Evolutionary conservation across 192 early-diverging fungal species (phyloP).

Genomic region (Coemansia sp.): DNA sequence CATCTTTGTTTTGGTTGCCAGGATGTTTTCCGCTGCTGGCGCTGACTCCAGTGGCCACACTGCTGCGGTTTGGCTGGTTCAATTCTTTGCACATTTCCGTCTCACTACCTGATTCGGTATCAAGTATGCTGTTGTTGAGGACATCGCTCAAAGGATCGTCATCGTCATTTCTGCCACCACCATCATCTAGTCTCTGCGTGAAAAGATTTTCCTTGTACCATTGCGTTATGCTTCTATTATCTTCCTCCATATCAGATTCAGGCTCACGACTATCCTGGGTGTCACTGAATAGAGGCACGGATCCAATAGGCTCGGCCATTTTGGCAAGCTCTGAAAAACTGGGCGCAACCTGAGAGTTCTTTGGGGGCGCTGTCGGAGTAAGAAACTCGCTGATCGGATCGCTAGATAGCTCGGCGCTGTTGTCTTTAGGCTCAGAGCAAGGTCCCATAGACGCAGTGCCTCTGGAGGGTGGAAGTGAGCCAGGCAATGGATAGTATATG

Average conservation of each 20-base stretch:
- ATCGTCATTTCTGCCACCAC: background rate
- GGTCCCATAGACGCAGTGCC: background rate
- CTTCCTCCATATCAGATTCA: background rate
- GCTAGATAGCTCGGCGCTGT: conserved; percentile 21
- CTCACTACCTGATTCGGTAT: background rate
- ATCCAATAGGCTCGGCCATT: background rate
- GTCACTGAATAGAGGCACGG: background rate
- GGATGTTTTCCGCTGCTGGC: background rate
- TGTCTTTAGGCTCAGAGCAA: background rate
- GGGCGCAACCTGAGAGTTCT: background rate
- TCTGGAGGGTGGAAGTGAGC: background rate
- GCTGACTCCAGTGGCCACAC: background rate
- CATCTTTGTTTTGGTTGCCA: background rate
- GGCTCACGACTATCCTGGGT: background rate
- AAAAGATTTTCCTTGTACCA: conserved; percentile 40
- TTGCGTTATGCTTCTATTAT: conserved; percentile 26
- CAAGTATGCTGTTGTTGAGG: background rate
- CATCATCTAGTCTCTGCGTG: background rate
- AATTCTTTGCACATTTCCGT: background rate
- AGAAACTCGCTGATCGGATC: conserved; percentile 50
- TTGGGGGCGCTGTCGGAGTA: conserved; percentile 17
- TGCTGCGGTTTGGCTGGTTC: background rate
- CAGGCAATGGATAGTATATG: too few relatives aligned
- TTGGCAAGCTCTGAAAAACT: background rate
- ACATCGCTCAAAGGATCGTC: background rate